Evolutionary conservation across 768 basidiomycete genomes (phyloP).

Genomic region (Phlegmacium glaucopus): DNA sequence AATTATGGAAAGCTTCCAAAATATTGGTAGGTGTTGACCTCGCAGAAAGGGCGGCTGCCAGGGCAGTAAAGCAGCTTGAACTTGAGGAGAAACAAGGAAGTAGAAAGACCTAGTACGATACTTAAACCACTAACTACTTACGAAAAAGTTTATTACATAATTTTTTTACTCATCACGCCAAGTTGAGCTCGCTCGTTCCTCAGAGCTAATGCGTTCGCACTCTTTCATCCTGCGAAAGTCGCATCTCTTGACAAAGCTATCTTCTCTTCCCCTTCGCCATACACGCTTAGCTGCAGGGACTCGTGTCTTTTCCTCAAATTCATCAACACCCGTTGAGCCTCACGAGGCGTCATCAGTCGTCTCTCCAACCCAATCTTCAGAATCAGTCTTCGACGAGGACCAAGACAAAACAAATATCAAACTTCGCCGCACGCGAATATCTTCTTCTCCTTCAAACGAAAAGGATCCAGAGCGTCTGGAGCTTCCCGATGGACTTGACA

Average conservation of each 20-base stretch:
- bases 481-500: constrained; percentile 51
- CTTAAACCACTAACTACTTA: too few relatives aligned
- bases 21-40: constrained; percentile 92
- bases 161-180: too few relatives aligned
- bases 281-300: not conserved
- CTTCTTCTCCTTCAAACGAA: constrained; percentile 18
- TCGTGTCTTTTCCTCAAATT: constrained; percentile 12
- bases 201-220: constrained; percentile 32
- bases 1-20: constrained; percentile 97
- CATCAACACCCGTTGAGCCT: constrained; percentile 11
- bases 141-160: not conserved
- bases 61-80: constrained; percentile 35
- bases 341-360: constrained; percentile 4
- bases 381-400: not conserved
- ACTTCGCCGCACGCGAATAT: constrained; percentile 32
- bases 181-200: too few relatives aligned
- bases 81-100: constrained; percentile 9
- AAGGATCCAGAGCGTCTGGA: constrained; percentile 43
- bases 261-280: too few relatives aligned
- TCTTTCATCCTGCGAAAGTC: constrained; percentile 36
- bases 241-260: constrained; percentile 32
- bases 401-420: constrained; percentile 35
- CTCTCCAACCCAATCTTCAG: constrained; percentile 7
- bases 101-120: constrained; percentile 10
- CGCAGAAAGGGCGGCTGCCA: constrained; percentile 72